Conservation (phyloP, 345 rosid genomes). For the Euclidium syriacum region DNA sequence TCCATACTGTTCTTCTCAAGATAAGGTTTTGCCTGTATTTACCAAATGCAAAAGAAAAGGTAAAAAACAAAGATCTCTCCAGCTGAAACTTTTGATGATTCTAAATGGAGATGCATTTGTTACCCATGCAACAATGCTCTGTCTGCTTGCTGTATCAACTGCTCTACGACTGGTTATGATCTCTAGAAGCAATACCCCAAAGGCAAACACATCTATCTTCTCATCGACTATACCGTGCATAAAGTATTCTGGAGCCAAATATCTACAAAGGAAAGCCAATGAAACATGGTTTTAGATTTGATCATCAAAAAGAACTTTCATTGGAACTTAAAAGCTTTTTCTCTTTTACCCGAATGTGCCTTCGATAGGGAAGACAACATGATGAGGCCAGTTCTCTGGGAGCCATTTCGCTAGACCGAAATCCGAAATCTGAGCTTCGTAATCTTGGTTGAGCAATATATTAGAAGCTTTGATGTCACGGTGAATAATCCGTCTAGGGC, state of each 20-base stretch:
- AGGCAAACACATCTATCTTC: conserved; percentile 86
- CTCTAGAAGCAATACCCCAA: conserved; percentile 83
- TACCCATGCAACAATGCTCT: conserved; percentile 90
- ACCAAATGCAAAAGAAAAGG: not conserved
- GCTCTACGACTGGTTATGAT: conserved; percentile 86
- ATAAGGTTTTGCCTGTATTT: conserved; percentile 72
- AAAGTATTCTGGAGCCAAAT: conserved; percentile 90
- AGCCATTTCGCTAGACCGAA: conserved; percentile 98
- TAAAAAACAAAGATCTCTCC: not conserved
- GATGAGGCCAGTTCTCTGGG: conserved; percentile 88
- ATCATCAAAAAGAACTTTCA: not conserved
- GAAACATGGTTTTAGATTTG: not conserved
- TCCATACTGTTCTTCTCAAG: conserved; percentile 40
- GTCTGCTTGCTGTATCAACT: conserved; percentile 55
- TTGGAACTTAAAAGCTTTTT: not conserved
- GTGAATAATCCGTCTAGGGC: conserved; percentile 85
- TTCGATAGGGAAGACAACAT: conserved; percentile 75
- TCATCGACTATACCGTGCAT: conserved; percentile 85
- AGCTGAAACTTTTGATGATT: not conserved
- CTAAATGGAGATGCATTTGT: conserved; percentile 2
- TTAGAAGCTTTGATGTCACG: conserved; percentile 93
- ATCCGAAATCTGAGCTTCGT: conserved; percentile 77
- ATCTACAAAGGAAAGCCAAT: conserved; percentile 34
- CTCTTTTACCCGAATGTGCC: conserved; percentile 83
- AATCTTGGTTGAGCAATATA: conserved; percentile 62